phyloP scores from a whole-genome alignment of 148 eudicot species.

The Talinum fruticosum region DNA sequence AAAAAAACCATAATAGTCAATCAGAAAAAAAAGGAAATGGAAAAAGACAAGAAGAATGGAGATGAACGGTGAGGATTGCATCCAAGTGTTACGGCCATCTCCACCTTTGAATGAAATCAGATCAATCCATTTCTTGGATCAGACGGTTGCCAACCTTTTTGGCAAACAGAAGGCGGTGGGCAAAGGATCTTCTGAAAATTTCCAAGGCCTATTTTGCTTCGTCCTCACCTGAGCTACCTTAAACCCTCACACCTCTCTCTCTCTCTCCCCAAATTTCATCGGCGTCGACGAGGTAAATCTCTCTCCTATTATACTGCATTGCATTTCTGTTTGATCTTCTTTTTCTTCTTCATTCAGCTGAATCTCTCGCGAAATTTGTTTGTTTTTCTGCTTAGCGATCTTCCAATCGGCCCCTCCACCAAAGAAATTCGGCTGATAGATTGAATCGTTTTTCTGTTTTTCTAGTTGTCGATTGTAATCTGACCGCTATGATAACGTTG shows the following conservation, averaged over 20 bases:
- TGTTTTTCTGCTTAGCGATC: background rate
- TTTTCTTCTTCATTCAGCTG: background rate
- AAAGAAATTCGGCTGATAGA: background rate
- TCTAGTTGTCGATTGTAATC: background rate
- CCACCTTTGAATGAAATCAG: background rate
- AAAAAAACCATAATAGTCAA: too few species aligned
- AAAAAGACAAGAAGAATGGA: too few species aligned
- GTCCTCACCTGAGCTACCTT: background rate
- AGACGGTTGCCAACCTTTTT: too few species aligned
- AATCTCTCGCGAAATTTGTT: background rate
- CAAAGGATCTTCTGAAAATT: background rate
- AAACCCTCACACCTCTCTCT: background rate
- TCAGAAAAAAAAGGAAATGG: too few species aligned
- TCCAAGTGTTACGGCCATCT: background rate
- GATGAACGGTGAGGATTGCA: background rate
- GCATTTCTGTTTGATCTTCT: background rate
- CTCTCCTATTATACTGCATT: background rate
- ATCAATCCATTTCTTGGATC: constrained; percentile 12
- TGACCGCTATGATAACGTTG: background rate
- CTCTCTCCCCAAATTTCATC: background rate
- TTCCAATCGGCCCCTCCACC: too few species aligned
- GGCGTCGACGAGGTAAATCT: background rate
- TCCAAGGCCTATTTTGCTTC: background rate
- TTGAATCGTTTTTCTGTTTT: too few species aligned
- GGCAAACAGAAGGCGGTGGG: background rate